These are phyloP conservation scores for Linum lewisii DNA, from an alignment of 345 rosid genomes.

Conservation along the genomic window DNA sequence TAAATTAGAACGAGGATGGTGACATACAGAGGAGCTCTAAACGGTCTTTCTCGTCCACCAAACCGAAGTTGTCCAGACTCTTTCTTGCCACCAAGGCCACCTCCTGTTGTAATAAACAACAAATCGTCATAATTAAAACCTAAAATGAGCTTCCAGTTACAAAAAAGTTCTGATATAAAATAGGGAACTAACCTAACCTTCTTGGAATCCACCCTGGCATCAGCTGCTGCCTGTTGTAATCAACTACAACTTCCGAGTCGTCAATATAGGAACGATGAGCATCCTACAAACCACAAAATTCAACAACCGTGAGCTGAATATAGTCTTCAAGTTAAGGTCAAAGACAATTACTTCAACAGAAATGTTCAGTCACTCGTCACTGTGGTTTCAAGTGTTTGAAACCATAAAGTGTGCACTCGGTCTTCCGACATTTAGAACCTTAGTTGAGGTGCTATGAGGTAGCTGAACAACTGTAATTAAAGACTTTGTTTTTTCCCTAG, in stretches of 20 bases:
- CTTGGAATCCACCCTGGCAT: conserved; percentile 99
- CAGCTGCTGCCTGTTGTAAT: conserved; percentile 71
- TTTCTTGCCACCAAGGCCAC: conserved; percentile 92
- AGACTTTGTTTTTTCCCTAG: no score
- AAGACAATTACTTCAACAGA: background rate
- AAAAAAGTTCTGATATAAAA: background rate
- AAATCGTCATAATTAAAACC: background rate
- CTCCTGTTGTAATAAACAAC: conserved; percentile 37
- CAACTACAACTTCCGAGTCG: conserved; percentile 70
- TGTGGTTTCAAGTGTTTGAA: background rate
- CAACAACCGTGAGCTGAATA: background rate
- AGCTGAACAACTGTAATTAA: no score
- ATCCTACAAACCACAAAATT: conserved; percentile 33
- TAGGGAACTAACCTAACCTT: conserved; percentile 61
- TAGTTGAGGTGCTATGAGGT: no score
- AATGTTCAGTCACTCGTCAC: background rate
- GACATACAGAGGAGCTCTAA: conserved; percentile 85
- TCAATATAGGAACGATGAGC: conserved; percentile 74
- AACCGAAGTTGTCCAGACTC: conserved; percentile 95
- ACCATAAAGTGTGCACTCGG: background rate
- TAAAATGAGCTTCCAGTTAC: background rate
- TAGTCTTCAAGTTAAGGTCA: background rate
- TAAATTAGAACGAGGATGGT: background rate
- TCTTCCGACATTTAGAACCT: background rate
- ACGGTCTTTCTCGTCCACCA: conserved; percentile 96